Percentiles rank a stretch among this genome's conserved stretches.
Evolutionary conservation across 257 asterid genomes (phyloP).

Genomic region (Solanum virginianum): DNA sequence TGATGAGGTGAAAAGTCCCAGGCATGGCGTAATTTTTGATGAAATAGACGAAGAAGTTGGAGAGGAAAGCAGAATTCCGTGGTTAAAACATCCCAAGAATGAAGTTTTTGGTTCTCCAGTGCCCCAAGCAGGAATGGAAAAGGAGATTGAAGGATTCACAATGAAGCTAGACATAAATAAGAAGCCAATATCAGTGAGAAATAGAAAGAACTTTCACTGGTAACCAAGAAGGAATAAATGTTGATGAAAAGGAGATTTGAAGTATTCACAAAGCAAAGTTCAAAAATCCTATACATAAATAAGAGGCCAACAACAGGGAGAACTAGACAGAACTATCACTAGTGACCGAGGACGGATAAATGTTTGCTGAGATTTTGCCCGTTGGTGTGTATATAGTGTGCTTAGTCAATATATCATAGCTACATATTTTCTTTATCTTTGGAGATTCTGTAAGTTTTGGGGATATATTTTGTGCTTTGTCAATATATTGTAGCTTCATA

Average conservation of each 20-base stretch:
- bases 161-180: constrained; percentile 17
- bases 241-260: background rate
- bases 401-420: background rate
- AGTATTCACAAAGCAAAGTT: background rate
- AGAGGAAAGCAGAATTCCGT: background rate
- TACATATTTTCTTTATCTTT: background rate
- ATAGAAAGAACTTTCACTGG: constrained; percentile 15
- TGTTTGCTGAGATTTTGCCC: background rate
- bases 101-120: background rate
- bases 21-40: constrained; percentile 14
- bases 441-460: background rate
- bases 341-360: constrained; percentile 1
- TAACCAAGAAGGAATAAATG: background rate
- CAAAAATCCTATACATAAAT: constrained; percentile 16
- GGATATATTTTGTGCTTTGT: background rate
- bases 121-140: constrained; percentile 6
- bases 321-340: constrained; percentile 16
- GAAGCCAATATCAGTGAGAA: constrained; percentile 47
- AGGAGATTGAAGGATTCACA: background rate
- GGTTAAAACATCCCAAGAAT: background rate
- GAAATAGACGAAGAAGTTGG: constrained; percentile 22
- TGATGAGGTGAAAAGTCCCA: background rate
- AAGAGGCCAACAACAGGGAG: constrained; percentile 46
- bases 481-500: background rate
- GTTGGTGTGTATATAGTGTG: background rate